A percentile compares a stretch with the other conserved stretches of the same genome.
phyloP scores from a whole-genome alignment of 768 basidiomycete species.

The Agrocybe praecox region DNA sequence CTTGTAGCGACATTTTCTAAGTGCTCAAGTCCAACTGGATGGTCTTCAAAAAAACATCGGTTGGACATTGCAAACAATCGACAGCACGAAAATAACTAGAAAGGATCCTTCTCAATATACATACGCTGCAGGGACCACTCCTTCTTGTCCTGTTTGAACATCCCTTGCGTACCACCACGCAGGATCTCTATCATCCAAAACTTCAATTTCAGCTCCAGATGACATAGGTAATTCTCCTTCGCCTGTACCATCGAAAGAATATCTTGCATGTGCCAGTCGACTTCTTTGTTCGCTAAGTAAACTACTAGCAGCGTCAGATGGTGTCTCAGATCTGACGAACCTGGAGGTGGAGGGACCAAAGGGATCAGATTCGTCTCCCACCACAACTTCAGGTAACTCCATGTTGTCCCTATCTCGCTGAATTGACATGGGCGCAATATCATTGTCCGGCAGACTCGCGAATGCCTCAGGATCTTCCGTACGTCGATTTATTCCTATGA shows the following conservation, averaged over 20 bases:
- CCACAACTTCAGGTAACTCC: no score
- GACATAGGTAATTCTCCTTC: constrained; percentile 77
- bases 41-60: no score
- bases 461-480: no score
- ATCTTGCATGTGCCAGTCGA: constrained; percentile 78
- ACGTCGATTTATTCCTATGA: no score
- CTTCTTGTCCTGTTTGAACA: constrained; percentile 76
- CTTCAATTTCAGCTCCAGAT: constrained; percentile 71
- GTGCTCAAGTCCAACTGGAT: no score
- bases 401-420: no score
- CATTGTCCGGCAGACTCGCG: no score
- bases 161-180: constrained; percentile 98
- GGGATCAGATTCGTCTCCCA: no score
- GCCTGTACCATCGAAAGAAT: constrained; percentile 78
- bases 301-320: constrained; percentile 71
- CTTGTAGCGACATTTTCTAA: no score
- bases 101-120: constrained; percentile 62
- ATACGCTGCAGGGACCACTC: constrained; percentile 91
- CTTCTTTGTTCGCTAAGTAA: constrained; percentile 66
- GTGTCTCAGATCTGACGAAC: constrained; percentile 82
- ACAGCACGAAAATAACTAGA: constrained; percentile 37
- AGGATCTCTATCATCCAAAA: constrained; percentile 79
- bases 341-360: constrained; percentile 77
- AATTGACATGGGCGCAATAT: no score
- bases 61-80: constrained; percentile 32